These are phyloP conservation scores for Daldinia decipiens DNA, from an alignment of 495 filamentous ascomycete species.

Conservation along the genomic window DNA sequence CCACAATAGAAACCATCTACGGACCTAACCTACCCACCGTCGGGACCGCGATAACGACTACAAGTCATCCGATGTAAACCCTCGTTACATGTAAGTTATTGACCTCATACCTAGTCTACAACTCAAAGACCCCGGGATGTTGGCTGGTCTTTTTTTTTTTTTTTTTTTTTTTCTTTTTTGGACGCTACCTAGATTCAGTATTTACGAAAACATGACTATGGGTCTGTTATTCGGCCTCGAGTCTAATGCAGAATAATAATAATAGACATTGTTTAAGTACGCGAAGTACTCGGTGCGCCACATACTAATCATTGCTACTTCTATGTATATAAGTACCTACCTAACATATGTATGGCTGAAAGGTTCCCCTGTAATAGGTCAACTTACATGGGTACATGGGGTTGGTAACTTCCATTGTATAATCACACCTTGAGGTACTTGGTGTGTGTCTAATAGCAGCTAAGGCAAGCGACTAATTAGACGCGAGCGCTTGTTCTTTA, in stretches of 20 bases:
- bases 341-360: background rate
- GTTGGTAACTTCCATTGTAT: background rate
- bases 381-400: background rate
- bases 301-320: slow-evolving; percentile 2
- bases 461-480: slow-evolving; percentile 39
- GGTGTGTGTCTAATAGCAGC: slow-evolving; percentile 15
- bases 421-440: slow-evolving; percentile 16
- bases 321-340: no score
- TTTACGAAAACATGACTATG: slow-evolving; percentile 13
- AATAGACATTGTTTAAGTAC: slow-evolving; percentile 5
- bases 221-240: background rate
- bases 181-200: slow-evolving; percentile 1
- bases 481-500: slow-evolving; percentile 38
- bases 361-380: background rate
- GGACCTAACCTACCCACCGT: slow-evolving; percentile 2
- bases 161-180: background rate
- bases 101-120: slow-evolving; percentile 4
- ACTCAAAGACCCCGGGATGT: background rate
- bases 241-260: slow-evolving; percentile 20
- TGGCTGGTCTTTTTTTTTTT: slow-evolving; percentile 7
- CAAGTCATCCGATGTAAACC: slow-evolving; percentile 14
- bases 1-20: slow-evolving; percentile 17
- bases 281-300: background rate
- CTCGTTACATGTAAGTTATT: slow-evolving; percentile 14
- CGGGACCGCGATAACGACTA: slow-evolving; percentile 10